Conservation (phyloP, 2,329 filamentous ascomycete species). For the Clathrospora elynae region DNA sequence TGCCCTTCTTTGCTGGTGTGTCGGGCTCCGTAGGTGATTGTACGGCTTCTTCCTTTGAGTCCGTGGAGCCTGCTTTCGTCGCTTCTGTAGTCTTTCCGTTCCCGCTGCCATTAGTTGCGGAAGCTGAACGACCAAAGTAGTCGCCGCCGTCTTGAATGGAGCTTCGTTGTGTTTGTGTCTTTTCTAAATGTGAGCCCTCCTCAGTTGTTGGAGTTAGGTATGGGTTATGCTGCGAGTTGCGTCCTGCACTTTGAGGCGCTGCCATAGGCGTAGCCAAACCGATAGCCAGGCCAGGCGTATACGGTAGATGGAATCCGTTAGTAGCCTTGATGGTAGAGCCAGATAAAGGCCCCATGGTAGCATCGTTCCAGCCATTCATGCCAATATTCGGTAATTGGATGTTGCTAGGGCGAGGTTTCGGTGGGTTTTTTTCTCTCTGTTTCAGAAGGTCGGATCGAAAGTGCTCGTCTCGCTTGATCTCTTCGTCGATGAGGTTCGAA, state of each 20-base stretch:
- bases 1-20: conserved; percentile 58
- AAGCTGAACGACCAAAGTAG: conserved; percentile 66
- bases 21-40: conserved; percentile 51
- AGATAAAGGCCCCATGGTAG: conserved; percentile 51
- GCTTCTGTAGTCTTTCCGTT: conserved; percentile 33
- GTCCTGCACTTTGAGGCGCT: conserved; percentile 45
- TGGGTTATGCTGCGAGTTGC: conserved; percentile 43
- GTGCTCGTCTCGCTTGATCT: conserved; percentile 78
- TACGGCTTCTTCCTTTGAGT: conserved; percentile 36
- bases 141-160: conserved; percentile 64
- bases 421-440: conserved; percentile 63
- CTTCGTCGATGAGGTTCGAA: conserved; percentile 84
- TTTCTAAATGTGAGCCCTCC: conserved; percentile 57
- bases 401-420: conserved; percentile 63
- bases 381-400: conserved; percentile 60
- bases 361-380: conserved; percentile 54
- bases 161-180: conserved; percentile 61
- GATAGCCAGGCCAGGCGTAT: conserved; percentile 78
- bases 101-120: conserved; percentile 31
- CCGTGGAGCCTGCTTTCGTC: conserved; percentile 34
- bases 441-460: conserved; percentile 73
- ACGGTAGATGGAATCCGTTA: conserved; percentile 65
- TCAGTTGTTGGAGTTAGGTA: conserved; percentile 49
- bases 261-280: conserved; percentile 71
- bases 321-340: conserved; percentile 59